Base-by-base conservation (phyloP, 257 asterid species). In the Solanum virginianum region DNA sequence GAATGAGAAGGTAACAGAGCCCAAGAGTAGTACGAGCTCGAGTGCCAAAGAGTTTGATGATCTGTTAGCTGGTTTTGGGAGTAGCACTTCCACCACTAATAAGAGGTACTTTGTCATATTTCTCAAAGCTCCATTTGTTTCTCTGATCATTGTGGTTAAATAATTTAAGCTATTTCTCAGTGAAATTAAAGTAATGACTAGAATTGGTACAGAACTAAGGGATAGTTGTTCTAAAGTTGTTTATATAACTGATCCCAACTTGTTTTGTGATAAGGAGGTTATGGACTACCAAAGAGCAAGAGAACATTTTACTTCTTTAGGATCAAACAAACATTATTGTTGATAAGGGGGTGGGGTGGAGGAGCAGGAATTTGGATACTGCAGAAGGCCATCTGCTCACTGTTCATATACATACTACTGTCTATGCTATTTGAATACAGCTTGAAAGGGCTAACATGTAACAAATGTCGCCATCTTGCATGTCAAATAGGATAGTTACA, bases 51-150 rank as follows among this genome's bases (percentile, higher is more conserved):
- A 90, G 16, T 92, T 92, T 49, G 98, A 94, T 85, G 99, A 95
- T 89, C 81, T 95, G 90, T 86, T 95, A 66, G 89, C 93, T 51
- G 98, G 97, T 84, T 91, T 96, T 85, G 96, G 94, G 74, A 89
- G 90, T 83, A 91, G 88, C 83, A 56, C 96, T 72, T 89, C 92
- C 85, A 87, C 85, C 81, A 89, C 86, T 80, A 91, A 82, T 92
- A 77, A 26, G 63, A 95, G 98, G 99, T 97, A 90, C 55, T 43
- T 24, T 51, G 47, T 24, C 45, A 77, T 24, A 15, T 26, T 51
- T 51, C 51, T 69, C 77, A 36, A 69, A 69, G 79, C 53, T 69
- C 26, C 53, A 69, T 8, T 39, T 69, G 79, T 32, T 68, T 68
- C 22, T 49, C 22, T 75, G 7, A 75, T 75, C 43, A 49, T 15